Conservation (phyloP, 345 rosid genomes). For the Pseudoturritis turrita region DNA sequence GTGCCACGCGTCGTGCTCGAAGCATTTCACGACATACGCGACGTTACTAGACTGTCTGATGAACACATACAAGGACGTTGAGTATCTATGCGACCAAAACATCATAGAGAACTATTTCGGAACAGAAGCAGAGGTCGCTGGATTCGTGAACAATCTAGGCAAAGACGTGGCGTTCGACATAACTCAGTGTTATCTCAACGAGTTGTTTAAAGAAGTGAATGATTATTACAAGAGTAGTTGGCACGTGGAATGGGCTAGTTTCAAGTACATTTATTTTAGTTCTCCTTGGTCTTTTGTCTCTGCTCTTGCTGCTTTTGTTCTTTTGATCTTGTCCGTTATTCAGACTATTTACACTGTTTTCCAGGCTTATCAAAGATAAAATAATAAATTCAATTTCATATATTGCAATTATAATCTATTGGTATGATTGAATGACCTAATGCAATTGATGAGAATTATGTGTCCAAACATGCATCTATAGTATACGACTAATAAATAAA, state of each 20-base stretch:
- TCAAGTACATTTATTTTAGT: slow-evolving; percentile 62
- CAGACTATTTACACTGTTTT: slow-evolving; percentile 51
- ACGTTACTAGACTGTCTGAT: slow-evolving; percentile 61
- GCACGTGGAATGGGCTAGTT: slow-evolving; percentile 65
- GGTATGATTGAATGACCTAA: not conserved
- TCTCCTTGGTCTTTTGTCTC: slow-evolving; percentile 87
- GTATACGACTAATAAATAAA: not conserved
- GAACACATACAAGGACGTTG: slow-evolving; percentile 60
- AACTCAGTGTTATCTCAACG: slow-evolving; percentile 42
- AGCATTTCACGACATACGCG: slow-evolving; percentile 68
- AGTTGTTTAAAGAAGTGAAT: slow-evolving; percentile 51
- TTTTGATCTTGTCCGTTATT: slow-evolving; percentile 49
- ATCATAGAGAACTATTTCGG: slow-evolving; percentile 72
- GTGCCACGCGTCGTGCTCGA: slow-evolving; percentile 51
- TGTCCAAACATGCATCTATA: slow-evolving; percentile 10
- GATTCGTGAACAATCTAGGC: slow-evolving; percentile 54
- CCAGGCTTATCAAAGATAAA: not conserved
- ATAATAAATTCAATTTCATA: not conserved
- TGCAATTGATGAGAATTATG: not conserved
- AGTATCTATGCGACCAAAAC: slow-evolving; percentile 48
- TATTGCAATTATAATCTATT: not conserved
- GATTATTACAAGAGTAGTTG: slow-evolving; percentile 43
- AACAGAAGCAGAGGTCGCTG: slow-evolving; percentile 58
- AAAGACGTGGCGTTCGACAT: slow-evolving; percentile 75
- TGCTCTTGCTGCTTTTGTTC: slow-evolving; percentile 61